A percentile compares a stretch with the other conserved stretches of the same genome.
These are phyloP conservation scores for Plicaturopsis crispa DNA, from an alignment of 768 basidiomycete genomes.

Conservation along the genomic window DNA sequence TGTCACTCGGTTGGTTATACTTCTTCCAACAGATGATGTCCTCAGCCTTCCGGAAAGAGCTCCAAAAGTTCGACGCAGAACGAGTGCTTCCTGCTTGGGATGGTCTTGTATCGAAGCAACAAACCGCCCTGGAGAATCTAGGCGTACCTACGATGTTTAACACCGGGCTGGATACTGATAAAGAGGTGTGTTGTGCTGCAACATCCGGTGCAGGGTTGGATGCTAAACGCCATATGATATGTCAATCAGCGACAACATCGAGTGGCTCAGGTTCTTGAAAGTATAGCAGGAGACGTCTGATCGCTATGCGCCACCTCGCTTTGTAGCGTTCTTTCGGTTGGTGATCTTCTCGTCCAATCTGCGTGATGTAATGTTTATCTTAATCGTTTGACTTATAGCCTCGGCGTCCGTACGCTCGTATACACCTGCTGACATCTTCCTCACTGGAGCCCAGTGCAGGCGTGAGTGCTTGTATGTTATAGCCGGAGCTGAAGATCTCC, in stretches of 20 bases:
- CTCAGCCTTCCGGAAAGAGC: slow-evolving; percentile 54
- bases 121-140: slow-evolving; percentile 49
- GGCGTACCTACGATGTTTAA: slow-evolving; percentile 68
- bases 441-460: no score
- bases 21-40: slow-evolving; percentile 47
- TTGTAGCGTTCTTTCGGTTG: neutral
- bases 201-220: slow-evolving; percentile 1
- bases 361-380: no score
- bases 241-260: slow-evolving; percentile 53
- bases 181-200: slow-evolving; percentile 41
- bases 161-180: slow-evolving; percentile 36
- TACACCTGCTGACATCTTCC: no score
- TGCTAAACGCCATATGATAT: neutral
- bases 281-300: slow-evolving; percentile 30
- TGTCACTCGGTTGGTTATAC: neutral
- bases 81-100: slow-evolving; percentile 73
- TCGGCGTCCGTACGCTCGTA: no score
- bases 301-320: no score
- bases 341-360: slow-evolving; percentile 3
- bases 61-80: slow-evolving; percentile 62
- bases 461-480: no score
- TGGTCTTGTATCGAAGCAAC: slow-evolving; percentile 63
- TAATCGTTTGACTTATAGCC: no score
- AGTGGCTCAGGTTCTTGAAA: slow-evolving; percentile 63
- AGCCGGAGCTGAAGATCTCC: no score